Evolutionary conservation across 1,284 basidiomycete genomes (phyloP).

Genomic region (Fomitopsis schrenkii): DNA sequence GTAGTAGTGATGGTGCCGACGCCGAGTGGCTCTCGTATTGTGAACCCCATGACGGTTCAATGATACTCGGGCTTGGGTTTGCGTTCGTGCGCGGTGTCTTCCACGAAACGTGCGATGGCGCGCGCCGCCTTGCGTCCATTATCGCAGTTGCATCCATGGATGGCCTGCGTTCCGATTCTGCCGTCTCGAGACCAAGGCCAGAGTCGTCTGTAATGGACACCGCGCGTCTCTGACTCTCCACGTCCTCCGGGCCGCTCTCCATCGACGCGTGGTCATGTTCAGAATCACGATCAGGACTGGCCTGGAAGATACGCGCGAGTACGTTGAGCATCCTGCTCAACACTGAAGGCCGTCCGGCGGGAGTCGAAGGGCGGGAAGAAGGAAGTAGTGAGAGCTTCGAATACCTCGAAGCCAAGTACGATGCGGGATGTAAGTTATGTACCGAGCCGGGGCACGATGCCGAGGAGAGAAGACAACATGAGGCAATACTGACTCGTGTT

Average conservation of each 20-base stretch:
- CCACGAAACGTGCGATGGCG: conserved; percentile 26
- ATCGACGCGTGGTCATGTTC: conserved; percentile 7
- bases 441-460: background rate
- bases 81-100: conserved; percentile 14
- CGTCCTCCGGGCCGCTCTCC: background rate
- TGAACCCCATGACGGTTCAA: conserved; percentile 13
- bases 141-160: conserved; percentile 13
- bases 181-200: conserved; percentile 10
- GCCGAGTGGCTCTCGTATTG: conserved; percentile 16
- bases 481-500: background rate
- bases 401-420: background rate
- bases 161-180: conserved; percentile 16
- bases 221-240: conserved; percentile 4
- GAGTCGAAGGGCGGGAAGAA: background rate
- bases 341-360: conserved; percentile 1
- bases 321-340: conserved; percentile 15
- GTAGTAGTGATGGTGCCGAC: conserved; percentile 17
- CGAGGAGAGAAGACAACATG: background rate
- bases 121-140: conserved; percentile 11
- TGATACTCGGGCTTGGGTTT: conserved; percentile 12
- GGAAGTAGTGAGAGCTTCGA: background rate
- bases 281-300: conserved; percentile 6
- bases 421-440: background rate
- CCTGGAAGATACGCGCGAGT: conserved; percentile 19
- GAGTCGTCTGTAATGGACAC: conserved; percentile 2